Base-by-base conservation (phyloP, 108 stramenopile genomes). In the Nitzschia sp. region DNA sequence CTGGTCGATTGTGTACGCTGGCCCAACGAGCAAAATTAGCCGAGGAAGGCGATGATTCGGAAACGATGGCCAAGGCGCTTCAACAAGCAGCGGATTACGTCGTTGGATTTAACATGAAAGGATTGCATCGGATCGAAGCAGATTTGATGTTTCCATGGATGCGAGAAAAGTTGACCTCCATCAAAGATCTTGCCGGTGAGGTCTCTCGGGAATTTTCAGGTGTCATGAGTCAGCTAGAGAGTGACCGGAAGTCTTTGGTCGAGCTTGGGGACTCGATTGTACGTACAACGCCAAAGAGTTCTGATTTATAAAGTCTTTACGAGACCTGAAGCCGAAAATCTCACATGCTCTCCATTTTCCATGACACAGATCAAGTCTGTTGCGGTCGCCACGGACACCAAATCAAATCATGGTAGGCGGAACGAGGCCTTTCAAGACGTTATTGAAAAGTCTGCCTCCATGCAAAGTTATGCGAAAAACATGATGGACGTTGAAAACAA, bases 101-200 rank as follows among this genome's bases (percentile, higher is more conserved):
- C 4, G 67, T 92, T 5, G 80, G 77, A 58, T 92, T 92, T 70
- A 92, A 92, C 61, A 70, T 92, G 81, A 79, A 75, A 53, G 91
- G 86, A 2, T 50, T 92, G 21, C 78, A 83, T 63, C 63, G 75
- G 22, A 79, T 92, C 22, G 88, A 92, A 78, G 67, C 61, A 2
- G 66, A 76, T 21, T 50, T 88, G 50, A 88, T 87, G 34, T 78
- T 88, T 62, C 85, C 79, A 17, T 93, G 89, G 87, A 68, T 90
- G 45, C 69, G 81, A 2, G 57, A 77, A 38, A 66, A 77, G 44
- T 59, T 89, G 2, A 63, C 76, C 22, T 68, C 58, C 25, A 8
- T 38, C n/a, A 77, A 70, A 69, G 33, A 48, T 52, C 63, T 41
- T 74, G 34, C 3, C 31, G 62, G 27, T 16, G 21, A 50, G 19